Evolutionary conservation across 495 filamentous ascomycete species (phyloP).

Genomic region (Xylona heveae): DNA sequence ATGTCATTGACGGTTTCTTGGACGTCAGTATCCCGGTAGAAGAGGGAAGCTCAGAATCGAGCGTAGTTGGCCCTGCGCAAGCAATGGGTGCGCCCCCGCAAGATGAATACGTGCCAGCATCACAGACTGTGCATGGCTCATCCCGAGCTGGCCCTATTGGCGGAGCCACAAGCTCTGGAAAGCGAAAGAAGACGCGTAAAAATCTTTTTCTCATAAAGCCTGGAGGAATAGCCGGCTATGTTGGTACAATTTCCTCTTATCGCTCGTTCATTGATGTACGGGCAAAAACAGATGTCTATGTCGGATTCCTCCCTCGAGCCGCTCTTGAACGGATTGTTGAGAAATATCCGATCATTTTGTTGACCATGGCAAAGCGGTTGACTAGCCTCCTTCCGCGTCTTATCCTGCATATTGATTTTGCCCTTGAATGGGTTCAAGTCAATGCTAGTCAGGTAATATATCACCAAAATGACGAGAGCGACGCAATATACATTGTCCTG

Average conservation of each 20-base stretch:
- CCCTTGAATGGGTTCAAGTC: conserved; percentile 93
- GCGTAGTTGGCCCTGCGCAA: conserved; percentile 13
- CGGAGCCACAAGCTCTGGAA: conserved; percentile 22
- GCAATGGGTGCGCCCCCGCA: conserved; percentile 6
- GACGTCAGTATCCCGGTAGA: conserved; percentile 63
- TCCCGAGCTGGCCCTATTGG: conserved; percentile 17
- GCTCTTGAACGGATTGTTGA: conserved; percentile 86
- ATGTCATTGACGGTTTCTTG: conserved; percentile 91
- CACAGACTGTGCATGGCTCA: conserved; percentile 11
- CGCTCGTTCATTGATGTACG: conserved; percentile 91
- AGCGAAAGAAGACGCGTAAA: conserved; percentile 32
- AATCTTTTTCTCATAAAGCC: conserved; percentile 88
- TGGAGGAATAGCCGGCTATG: conserved; percentile 82
- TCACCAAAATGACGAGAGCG: conserved; percentile 85
- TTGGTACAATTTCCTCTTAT: conserved; percentile 83
- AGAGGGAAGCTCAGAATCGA: conserved; percentile 15
- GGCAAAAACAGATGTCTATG: conserved; percentile 95
- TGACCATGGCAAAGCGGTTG: conserved; percentile 88
- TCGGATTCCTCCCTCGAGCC: conserved; percentile 74
- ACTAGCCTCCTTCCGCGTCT: conserved; percentile 79
- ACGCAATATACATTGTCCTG: conserved; percentile 93
- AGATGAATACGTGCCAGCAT: conserved; percentile 7
- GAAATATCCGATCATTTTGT: conserved; percentile 68
- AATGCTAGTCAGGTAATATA: conserved; percentile 87
- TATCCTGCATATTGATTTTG: conserved; percentile 93